Conservation (phyloP, 257 asterid species). For the Plectranthus barbatus region DNA sequence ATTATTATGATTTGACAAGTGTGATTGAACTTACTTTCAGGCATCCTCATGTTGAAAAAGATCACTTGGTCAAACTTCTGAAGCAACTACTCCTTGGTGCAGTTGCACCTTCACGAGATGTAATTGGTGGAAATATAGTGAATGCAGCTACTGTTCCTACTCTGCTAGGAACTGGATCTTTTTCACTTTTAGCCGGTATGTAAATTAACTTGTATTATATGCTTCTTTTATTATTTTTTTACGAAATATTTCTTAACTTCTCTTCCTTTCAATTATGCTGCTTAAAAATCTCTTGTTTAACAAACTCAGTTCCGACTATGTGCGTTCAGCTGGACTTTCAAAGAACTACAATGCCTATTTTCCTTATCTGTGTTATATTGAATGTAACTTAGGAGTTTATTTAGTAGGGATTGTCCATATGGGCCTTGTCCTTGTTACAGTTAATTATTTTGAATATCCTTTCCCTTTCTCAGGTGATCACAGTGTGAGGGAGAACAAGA, state of each 20-base stretch:
- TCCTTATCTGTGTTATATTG: neutral
- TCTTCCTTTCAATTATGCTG: slow-evolving; percentile 2
- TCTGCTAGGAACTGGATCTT: slow-evolving; percentile 77
- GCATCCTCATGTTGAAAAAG: slow-evolving; percentile 77
- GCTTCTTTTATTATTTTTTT: neutral
- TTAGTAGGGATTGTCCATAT: neutral
- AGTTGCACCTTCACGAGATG: slow-evolving; percentile 41
- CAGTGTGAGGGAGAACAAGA: slow-evolving; percentile 32
- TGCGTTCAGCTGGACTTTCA: slow-evolving; percentile 3
- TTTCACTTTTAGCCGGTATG: slow-evolving; percentile 75
- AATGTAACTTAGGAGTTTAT: slow-evolving; percentile 6
- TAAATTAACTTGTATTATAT: slow-evolving; percentile 17
- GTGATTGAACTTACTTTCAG: slow-evolving; percentile 26
- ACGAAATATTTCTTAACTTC: neutral
- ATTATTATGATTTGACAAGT: slow-evolving; percentile 13
- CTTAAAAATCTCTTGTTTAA: neutral
- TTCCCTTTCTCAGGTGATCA: slow-evolving; percentile 51
- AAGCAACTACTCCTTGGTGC: slow-evolving; percentile 65
- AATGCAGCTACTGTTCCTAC: slow-evolving; percentile 93
- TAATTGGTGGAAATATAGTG: slow-evolving; percentile 37
- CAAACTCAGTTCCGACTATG: neutral
- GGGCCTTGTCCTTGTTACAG: slow-evolving; percentile 13
- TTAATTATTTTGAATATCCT: slow-evolving; percentile 17
- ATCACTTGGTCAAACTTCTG: slow-evolving; percentile 92
- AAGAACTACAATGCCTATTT: neutral